These are phyloP conservation scores for Pochonia chlamydosporia DNA, from an alignment of 2,329 filamentous ascomycete genomes.

Conservation along the genomic window DNA sequence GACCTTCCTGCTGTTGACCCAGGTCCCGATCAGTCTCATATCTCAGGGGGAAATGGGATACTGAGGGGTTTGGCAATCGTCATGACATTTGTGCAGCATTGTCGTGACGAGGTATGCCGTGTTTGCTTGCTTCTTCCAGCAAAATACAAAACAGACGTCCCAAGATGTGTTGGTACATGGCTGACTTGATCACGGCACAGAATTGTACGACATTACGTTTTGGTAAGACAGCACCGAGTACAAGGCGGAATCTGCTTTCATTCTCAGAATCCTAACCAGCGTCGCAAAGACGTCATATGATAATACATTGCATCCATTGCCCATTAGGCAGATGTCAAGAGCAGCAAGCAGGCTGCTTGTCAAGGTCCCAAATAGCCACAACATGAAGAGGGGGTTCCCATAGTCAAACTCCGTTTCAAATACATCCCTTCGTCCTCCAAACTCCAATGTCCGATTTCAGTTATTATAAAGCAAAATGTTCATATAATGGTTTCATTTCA, in stretches of 20 bases:
- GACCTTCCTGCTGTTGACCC: no score
- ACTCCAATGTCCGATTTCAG: constrained; percentile 1
- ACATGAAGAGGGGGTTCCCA: constrained; percentile 2
- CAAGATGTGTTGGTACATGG: no score
- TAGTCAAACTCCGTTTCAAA: constrained; percentile 8
- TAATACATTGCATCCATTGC: constrained; percentile 25
- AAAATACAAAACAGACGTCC: no score
- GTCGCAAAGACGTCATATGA: constrained; percentile 5
- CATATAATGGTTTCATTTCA: constrained; percentile 17
- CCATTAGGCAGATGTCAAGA: constrained; percentile 11
- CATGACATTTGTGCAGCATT: no score
- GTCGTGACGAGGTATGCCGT: no score
- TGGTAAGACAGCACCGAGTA: not conserved
- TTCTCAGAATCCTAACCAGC: constrained; percentile 1
- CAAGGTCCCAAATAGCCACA: constrained; percentile 20
- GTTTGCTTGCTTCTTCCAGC: no score
- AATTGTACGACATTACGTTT: no score
- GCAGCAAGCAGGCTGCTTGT: constrained; percentile 2
- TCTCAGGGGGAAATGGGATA: no score
- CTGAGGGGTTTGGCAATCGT: no score
- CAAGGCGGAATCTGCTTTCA: not conserved
- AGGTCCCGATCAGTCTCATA: no score
- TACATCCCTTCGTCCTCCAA: constrained; percentile 3
- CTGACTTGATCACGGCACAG: not conserved
- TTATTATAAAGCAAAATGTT: constrained; percentile 3